Evolutionary conservation across 2,329 filamentous ascomycete genomes (phyloP), one percentile per base, ranked within the genome.

Genomic region (Aureobasidium sp.): DNA sequence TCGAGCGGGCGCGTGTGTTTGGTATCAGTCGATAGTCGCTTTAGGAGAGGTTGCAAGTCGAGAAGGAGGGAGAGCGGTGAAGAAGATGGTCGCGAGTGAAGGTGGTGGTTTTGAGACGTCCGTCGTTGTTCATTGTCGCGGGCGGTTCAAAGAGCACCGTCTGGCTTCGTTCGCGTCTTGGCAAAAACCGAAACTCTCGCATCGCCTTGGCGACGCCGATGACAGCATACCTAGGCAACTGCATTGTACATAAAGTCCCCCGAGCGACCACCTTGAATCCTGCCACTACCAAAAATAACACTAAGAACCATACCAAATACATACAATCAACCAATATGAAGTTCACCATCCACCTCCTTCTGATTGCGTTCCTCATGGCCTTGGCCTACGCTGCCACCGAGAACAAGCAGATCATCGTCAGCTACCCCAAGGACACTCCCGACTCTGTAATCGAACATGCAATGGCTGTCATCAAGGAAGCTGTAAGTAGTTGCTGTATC

Each of bases 381-480:
- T 72, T 85, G 64, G 85, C 83, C 64, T 81, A 89, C 68, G 87
- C 87, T 62, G 78, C 79, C 65, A 69, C 75, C 54, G 75, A 77
- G 1, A 82, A 86, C 71, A 90, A 90, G 74, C 83, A 85, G 39
- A 85, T 95, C 66, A 86, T 97, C 68, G 81, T 97, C 69, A 90
- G 83, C 70, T 96, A 91, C 71, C 85, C 88, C 27, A 78, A 85
- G 57, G 80, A 84, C 52, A 88, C 85, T 68, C 87, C 90, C 22
- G 78, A 87, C 65, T 80, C 79, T 39, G 77, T 95, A 39, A 73
- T 96, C 35, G 77, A 85, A 24, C 75, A 88, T 61, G 91, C 90
- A 48, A 94, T 88, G 78, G 75, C 87, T 45, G 82, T 84, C 2
- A 86, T 96, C 68, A 75, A 79, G 58, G 79, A 85, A 49, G 86